Evolutionary conservation across 2,329 filamentous ascomycete genomes (phyloP), one percentile per base, ranked within the genome.

Genomic region (Pseudogymnoascus sp.): DNA sequence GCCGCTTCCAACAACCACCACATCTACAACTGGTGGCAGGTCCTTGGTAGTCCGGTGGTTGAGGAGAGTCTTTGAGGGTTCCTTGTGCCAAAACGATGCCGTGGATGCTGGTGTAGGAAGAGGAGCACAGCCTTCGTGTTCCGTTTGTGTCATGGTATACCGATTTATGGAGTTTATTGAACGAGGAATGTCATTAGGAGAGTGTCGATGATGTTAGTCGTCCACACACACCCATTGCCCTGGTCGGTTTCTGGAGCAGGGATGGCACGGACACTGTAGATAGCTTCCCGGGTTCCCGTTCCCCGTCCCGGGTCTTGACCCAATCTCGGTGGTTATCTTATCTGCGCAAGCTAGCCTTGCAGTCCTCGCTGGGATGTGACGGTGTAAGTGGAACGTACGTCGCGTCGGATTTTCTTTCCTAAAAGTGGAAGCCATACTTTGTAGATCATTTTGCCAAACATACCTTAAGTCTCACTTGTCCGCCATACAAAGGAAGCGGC

Each of bases 1-100:
- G 23, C 90, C 90, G 69, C 84, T 90, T 39, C 90, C 90, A 4
- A 93, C 78, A 23, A 93, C 80, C 4, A 91, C 82, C 3, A 90
- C 80, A 72, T 91, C 88, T 0, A 86, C 85, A 52, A 78, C 75
- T 2, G 73, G 68, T 1, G 90, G 89, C 21, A 92, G 76, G 6
- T 83, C 75, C 0, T 77, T 69, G 0, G 89, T 92, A 0, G 87
- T 87, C 14, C 83, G 81, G 69, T 91, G 86, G n/a, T 85, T 85
- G 0, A 85, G 74, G 4, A 93, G 80, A 63, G 80, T 78, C 61
- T 80, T 70, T 3, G 87, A 89, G 0, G 87, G 88, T 64, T 88
- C 80, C 61, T 78, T 81, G 70, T 89, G 88, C 90, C 90, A 93
- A 77, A 89, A 92, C 0, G 89, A 89, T 26, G 74, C 71, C 3